Conservation (phyloP, 2,329 filamentous ascomycete genomes). For the Blumeriella jaapii region DNA sequence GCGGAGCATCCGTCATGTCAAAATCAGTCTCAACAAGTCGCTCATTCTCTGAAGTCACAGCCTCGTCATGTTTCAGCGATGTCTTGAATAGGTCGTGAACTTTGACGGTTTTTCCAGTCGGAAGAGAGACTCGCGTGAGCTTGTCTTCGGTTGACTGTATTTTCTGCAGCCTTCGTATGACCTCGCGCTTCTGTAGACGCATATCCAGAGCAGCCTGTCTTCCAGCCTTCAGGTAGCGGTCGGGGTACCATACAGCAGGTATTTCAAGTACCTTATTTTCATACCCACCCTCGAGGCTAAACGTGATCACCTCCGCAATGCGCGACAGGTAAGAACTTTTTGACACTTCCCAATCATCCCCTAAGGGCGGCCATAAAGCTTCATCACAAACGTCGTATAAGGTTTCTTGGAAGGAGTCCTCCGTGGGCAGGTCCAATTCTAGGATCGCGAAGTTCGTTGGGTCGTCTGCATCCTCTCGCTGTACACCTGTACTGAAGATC, state of each 20-base stretch:
- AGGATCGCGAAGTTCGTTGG: conserved; percentile 24
- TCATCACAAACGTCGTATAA: conserved; percentile 27
- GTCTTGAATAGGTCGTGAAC: conserved; percentile 24
- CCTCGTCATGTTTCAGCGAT: conserved; percentile 24
- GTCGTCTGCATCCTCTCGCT: conserved; percentile 8
- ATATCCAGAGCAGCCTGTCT: conserved; percentile 37
- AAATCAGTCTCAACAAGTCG: conserved; percentile 9
- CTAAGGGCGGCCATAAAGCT: conserved; percentile 20
- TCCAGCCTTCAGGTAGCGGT: conserved; percentile 38
- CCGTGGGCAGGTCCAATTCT: conserved; percentile 19
- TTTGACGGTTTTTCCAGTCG: conserved; percentile 19
- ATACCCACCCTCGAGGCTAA: conserved; percentile 33
- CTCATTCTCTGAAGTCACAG: conserved; percentile 11
- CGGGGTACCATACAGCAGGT: conserved; percentile 40
- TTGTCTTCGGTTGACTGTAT: conserved; percentile 22
- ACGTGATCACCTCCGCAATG: conserved; percentile 37
- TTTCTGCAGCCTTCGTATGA: conserved; percentile 21
- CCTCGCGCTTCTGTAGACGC: conserved; percentile 21
- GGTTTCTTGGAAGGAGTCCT: conserved; percentile 19
- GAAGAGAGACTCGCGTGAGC: conserved; percentile 18
- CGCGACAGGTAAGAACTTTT: conserved; percentile 24
- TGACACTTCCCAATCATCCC: conserved; percentile 13
- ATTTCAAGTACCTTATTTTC: conserved; percentile 37
- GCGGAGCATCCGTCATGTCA: conserved; percentile 5
- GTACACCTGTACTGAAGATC: conserved; percentile 22